phyloP scores from a whole-genome alignment of 2,329 filamentous ascomycete species.

The Neofusicoccum sp. region DNA sequence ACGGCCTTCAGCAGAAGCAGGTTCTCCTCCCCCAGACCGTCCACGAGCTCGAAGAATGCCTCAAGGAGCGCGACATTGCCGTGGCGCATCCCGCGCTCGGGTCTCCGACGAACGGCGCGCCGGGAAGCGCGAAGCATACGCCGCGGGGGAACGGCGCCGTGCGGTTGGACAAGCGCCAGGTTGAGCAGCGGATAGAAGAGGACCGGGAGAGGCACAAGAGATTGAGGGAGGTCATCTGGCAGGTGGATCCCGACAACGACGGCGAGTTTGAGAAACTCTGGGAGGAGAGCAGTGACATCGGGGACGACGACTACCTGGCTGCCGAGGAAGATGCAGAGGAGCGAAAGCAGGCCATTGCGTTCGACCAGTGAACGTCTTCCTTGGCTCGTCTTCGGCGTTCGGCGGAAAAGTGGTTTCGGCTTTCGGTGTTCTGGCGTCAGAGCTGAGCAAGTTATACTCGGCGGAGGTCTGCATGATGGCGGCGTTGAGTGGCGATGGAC shows the following conservation, averaged over 20 bases:
- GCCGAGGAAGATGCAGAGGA: conserved; percentile 71
- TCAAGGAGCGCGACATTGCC: conserved; percentile 71
- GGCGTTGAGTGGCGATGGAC: conserved; percentile 17
- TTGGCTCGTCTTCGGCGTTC: background rate
- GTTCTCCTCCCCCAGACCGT: conserved; percentile 76
- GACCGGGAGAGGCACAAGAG: conserved; percentile 94
- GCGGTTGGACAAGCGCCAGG: conserved; percentile 76
- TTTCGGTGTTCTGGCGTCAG: background rate
- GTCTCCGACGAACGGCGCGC: conserved; percentile 21
- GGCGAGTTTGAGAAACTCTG: conserved; percentile 79
- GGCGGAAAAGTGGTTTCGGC: background rate
- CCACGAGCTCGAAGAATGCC: conserved; percentile 74
- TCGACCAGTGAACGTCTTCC: conserved; percentile 24
- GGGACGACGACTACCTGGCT: conserved; percentile 78
- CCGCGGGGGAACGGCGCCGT: conserved; percentile 38
- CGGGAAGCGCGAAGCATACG: conserved; percentile 18
- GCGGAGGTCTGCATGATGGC: background rate
- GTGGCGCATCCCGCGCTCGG: conserved; percentile 27
- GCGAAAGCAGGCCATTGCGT: conserved; percentile 48
- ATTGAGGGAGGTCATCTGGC: conserved; percentile 89
- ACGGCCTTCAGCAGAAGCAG: conserved; percentile 65
- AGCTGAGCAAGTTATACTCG: background rate
- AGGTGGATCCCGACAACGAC: conserved; percentile 63
- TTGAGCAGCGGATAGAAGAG: conserved; percentile 95
- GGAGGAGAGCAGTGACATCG: conserved; percentile 83